Evolutionary conservation across 768 basidiomycete species (phyloP).

Genomic region (Mycena pura): DNA sequence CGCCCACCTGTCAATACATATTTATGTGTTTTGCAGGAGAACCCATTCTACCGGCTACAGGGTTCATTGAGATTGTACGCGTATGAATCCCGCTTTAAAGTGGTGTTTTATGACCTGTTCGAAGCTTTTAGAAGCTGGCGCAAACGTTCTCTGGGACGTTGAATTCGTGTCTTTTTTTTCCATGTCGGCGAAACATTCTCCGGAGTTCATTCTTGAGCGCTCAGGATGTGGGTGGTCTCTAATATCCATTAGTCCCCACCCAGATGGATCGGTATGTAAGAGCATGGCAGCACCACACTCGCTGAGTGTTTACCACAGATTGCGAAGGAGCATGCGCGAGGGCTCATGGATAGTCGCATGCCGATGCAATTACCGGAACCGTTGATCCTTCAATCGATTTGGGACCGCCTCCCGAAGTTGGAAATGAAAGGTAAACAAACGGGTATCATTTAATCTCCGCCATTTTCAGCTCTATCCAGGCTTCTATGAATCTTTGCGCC

Average conservation of each 20-base stretch:
- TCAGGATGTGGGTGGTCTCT: too few species aligned
- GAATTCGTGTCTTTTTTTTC: not conserved
- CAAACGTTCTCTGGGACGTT: not conserved
- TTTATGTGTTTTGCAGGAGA: not conserved
- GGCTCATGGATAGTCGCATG: not conserved
- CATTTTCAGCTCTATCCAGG: not conserved
- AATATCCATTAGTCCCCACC: too few species aligned
- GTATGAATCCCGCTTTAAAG: too few species aligned
- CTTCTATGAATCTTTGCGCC: too few species aligned
- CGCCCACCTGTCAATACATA: too few species aligned
- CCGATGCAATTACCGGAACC: not conserved
- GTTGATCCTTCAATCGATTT: not conserved
- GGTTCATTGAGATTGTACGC: conserved; percentile 8
- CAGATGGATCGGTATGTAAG: too few species aligned
- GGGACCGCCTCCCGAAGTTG: not conserved
- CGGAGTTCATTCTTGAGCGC: not conserved
- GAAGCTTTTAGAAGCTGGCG: not conserved
- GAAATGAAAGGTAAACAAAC: not conserved
- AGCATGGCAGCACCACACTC: too few species aligned
- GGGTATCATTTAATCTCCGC: not conserved
- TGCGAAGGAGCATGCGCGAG: not conserved
- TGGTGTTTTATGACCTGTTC: not conserved
- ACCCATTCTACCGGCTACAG: conserved; percentile 4
- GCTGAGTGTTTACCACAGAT: too few species aligned
- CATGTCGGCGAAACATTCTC: not conserved